Evolutionary conservation across 1,284 basidiomycete species (phyloP).

Genomic region (Pterulicium gracile): DNA sequence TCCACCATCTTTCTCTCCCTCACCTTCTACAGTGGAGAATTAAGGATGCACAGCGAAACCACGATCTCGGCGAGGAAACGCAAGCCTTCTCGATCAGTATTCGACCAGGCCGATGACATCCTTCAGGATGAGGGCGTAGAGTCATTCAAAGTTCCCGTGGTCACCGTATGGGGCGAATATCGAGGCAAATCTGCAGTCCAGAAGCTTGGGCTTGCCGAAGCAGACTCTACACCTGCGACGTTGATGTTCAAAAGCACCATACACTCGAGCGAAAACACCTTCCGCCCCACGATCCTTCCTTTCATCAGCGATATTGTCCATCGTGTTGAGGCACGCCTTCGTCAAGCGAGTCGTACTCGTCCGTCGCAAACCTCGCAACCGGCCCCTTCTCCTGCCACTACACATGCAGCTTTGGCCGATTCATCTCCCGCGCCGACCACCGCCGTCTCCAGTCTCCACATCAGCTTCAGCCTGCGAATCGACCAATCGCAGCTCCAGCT

Average conservation of each 20-base stretch:
- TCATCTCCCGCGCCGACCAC: slow-evolving; percentile 9
- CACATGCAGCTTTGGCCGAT: background rate
- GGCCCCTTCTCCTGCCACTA: slow-evolving; percentile 13
- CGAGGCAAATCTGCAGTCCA: slow-evolving; percentile 38
- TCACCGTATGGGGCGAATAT: slow-evolving; percentile 82
- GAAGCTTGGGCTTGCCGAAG: slow-evolving; percentile 19
- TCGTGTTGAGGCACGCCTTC: slow-evolving; percentile 55
- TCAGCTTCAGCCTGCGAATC: slow-evolving; percentile 80
- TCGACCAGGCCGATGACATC: slow-evolving; percentile 37
- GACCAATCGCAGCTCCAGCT: slow-evolving; percentile 79
- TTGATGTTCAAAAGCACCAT: slow-evolving; percentile 72
- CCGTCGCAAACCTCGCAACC: background rate
- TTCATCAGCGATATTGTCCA: slow-evolving; percentile 70
- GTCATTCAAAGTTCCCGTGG: slow-evolving; percentile 63
- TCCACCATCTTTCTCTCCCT: slow-evolving; percentile 66
- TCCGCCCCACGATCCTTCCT: slow-evolving; percentile 72
- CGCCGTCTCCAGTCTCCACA: slow-evolving; percentile 44
- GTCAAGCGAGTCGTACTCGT: slow-evolving; percentile 12
- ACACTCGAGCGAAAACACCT: slow-evolving; percentile 76
- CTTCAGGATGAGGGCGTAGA: slow-evolving; percentile 43
- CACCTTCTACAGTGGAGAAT: slow-evolving; percentile 72
- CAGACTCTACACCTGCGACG: slow-evolving; percentile 34
- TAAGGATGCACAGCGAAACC: slow-evolving; percentile 42
- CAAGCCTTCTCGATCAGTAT: slow-evolving; percentile 22
- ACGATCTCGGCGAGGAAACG: slow-evolving; percentile 25